These are phyloP conservation scores for Cercospora janseana DNA, from an alignment of 2,329 filamentous ascomycete genomes.

Conservation along the genomic window DNA sequence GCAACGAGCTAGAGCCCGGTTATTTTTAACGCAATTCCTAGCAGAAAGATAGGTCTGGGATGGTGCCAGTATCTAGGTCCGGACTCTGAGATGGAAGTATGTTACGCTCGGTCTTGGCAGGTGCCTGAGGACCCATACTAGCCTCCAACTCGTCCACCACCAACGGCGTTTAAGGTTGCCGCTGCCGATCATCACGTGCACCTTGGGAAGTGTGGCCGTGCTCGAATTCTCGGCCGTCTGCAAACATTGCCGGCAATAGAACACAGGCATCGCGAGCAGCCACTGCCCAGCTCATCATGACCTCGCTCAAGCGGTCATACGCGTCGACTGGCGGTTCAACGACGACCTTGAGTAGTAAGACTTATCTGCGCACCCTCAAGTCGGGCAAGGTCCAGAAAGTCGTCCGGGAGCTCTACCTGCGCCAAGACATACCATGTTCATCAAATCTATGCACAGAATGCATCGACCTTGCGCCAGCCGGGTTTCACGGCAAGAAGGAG, in stretches of 20 bases:
- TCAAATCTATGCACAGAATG: constrained; percentile 82
- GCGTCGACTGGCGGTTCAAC: constrained; percentile 63
- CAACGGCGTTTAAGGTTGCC: too few species aligned
- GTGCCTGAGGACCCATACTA: too few species aligned
- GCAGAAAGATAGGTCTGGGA: too few species aligned
- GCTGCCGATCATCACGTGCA: not conserved
- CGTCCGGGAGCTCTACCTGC: constrained; percentile 90
- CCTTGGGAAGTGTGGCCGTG: not conserved
- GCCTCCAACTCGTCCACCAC: too few species aligned
- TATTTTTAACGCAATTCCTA: too few species aligned
- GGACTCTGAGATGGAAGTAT: too few species aligned
- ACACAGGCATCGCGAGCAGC: not conserved
- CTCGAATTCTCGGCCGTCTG: not conserved
- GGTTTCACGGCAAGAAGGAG: constrained; percentile 73
- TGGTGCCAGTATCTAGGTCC: too few species aligned
- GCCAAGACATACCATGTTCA: constrained; percentile 96
- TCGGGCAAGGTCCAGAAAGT: constrained; percentile 99
- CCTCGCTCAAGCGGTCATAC: constrained; percentile 60
- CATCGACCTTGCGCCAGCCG: constrained; percentile 67
- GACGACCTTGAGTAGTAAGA: constrained; percentile 76
- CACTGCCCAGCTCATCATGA: constrained; percentile 45
- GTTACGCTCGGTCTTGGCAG: too few species aligned
- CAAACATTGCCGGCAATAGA: not conserved
- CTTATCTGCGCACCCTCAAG: constrained; percentile 91
- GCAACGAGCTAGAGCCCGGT: too few species aligned